A percentile compares a stretch with the other conserved stretches of the same genome.
Evolutionary conservation across 257 asterid species (phyloP).

Genomic region (Rubia yunnanensis): DNA sequence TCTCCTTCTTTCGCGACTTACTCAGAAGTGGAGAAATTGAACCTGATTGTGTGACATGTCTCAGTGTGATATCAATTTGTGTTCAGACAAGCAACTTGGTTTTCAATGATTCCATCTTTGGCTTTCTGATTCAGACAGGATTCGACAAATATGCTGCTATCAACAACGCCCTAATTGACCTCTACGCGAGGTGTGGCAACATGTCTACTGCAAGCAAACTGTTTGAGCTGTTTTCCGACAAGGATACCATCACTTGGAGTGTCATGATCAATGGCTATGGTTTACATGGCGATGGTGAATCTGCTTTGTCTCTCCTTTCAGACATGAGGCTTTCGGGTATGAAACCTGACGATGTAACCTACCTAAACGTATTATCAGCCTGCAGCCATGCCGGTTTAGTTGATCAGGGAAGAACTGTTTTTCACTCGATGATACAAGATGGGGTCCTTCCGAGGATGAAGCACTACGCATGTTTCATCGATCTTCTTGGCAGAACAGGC

Average conservation of each 20-base stretch:
- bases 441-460: slow-evolving; percentile 28
- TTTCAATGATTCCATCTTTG: slow-evolving; percentile 30
- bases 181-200: slow-evolving; percentile 47
- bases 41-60: slow-evolving; percentile 42
- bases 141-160: slow-evolving; percentile 31
- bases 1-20: slow-evolving; percentile 33
- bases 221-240: slow-evolving; percentile 32
- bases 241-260: slow-evolving; percentile 48
- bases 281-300: slow-evolving; percentile 43
- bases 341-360: slow-evolving; percentile 36
- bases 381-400: slow-evolving; percentile 50
- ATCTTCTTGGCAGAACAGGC: slow-evolving; percentile 47
- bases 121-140: slow-evolving; percentile 30
- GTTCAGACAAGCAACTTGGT: slow-evolving; percentile 30
- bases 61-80: slow-evolving; percentile 44
- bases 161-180: slow-evolving; percentile 37
- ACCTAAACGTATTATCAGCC: slow-evolving; percentile 34
- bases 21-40: slow-evolving; percentile 19
- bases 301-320: slow-evolving; percentile 40
- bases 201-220: slow-evolving; percentile 29
- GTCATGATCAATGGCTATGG: slow-evolving; percentile 46
- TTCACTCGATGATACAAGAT: slow-evolving; percentile 31
- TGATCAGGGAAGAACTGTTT: slow-evolving; percentile 33
- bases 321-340: slow-evolving; percentile 37
- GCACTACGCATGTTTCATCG: slow-evolving; percentile 50